Evolutionary conservation across 169 alveolate species (phyloP), one percentile per base, ranked within the genome.

Genomic region (Cystoisospora suis): DNA sequence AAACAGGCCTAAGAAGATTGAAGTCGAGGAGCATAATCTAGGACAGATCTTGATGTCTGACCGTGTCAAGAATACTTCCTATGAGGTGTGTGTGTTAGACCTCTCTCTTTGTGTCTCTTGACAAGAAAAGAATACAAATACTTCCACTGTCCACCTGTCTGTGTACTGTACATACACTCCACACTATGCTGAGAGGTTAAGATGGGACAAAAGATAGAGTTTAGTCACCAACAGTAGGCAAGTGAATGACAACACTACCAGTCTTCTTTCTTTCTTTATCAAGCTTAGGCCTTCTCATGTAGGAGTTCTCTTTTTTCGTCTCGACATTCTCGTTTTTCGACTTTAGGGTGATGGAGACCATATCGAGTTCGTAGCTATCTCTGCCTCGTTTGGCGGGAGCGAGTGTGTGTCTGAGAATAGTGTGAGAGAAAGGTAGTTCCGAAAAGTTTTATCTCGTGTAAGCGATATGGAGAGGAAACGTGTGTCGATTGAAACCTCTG

Each of bases 31-130:
- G 23, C 36, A 81, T 47, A 90, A 90, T 56, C 86, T 90, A 42
- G 94, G 94, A 12, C 91, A 86, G 45, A 47, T 86, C 59, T 59
- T 90, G 59, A 56, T 75, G 72, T 88, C 91, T 0, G 94, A 90
- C 46, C 75, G 87, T 1, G 90, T 90, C 23, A 79, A 85, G 38
- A 90, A 90, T 77, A 81, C 94, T 0, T 89, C 91, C 47, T 90
- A 75, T 27, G 94, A 90, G 89, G 91, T 90, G 46, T 27, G 93
- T 32, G 2, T 12, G 61, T 12, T 49, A 49, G n/a, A n/a, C n/a
- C 12, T 23, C 12, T 53, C 12, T 53, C 7, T 65, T 9, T 65
- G 40, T n/a, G 34, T 27, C 20, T 12, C 17, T n/a, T 17, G 79
- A 65, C 38, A 65, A 17, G 79, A 15, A n/a, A 65, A 7, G 34